These are phyloP conservation scores for Aspergillus egyptiacus DNA, from an alignment of 495 filamentous ascomycete genomes.

Conservation along the genomic window DNA sequence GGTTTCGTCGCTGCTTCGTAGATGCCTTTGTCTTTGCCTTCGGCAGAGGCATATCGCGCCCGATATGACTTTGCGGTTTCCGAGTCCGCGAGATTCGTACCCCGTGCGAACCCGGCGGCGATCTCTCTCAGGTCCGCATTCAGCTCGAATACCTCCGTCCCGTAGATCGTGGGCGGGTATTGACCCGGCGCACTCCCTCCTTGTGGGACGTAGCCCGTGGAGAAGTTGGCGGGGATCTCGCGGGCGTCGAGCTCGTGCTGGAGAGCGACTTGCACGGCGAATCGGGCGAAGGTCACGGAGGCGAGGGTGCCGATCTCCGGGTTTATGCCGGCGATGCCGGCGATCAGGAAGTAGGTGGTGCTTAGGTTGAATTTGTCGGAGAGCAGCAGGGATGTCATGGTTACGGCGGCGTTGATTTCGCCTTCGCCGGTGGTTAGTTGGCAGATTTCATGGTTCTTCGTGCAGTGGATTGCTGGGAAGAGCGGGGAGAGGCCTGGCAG, in stretches of 20 bases:
- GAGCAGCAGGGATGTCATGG: conserved; percentile 52
- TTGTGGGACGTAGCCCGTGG: conserved; percentile 61
- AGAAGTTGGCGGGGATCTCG: conserved; percentile 59
- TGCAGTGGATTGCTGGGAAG: conserved; percentile 61
- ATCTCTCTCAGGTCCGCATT: conserved; percentile 54
- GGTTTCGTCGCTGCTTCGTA: conserved; percentile 48
- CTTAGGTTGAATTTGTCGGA: conserved; percentile 59
- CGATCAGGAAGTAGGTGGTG: conserved; percentile 63
- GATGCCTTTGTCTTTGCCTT: conserved; percentile 11
- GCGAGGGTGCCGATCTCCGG: conserved; percentile 58
- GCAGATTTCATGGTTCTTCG: conserved; percentile 50
- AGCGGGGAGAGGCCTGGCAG: conserved; percentile 60
- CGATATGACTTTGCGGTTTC: conserved; percentile 51
- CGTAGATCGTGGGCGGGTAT: conserved; percentile 61
- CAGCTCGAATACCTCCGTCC: conserved; percentile 73
- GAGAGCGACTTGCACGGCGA: conserved; percentile 63
- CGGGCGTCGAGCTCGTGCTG: conserved; percentile 71
- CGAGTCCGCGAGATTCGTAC: conserved; percentile 52
- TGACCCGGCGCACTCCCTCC: conserved; percentile 45
- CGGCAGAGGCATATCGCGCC: conserved; percentile 43
- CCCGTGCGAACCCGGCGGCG: conserved; percentile 50
- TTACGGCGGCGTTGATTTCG: conserved; percentile 71
- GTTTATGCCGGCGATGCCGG: conserved; percentile 67
- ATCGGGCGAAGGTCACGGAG: conserved; percentile 60
- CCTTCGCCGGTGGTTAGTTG: conserved; percentile 53